Evolutionary conservation across 2,329 filamentous ascomycete genomes (phyloP), one percentile per base, ranked within the genome.

Genomic region (Colletotrichum sp.): DNA sequence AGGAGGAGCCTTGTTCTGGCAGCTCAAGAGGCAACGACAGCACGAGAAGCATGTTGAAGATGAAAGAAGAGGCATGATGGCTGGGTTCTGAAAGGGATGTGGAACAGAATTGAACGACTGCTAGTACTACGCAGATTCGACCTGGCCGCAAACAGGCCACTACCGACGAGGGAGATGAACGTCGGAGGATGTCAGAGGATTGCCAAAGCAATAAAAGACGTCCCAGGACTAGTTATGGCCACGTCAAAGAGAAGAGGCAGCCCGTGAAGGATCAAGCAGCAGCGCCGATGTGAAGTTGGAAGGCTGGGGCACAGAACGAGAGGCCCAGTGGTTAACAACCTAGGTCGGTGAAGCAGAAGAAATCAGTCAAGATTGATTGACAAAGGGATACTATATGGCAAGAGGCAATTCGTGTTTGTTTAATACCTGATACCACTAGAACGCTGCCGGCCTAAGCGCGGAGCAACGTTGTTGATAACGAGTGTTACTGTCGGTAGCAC

Each of bases 11-110:
- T 18, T 8, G 4, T 9, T 62, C 52, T 12, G 55, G 62, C 7
- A 67, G 72, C 13, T 75, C 72, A 6, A 75, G 62, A 16, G 30
- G 44, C 10, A 52, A 52, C n/a, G 44, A 52, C 44, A 52, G 44
- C 44, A 52, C 44, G 12, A 52, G 44, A 52, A 52, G 44, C 44
- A 52, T 52, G n/a, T 8, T 52, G n/a, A 52, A 52, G 44, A 13
- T 52, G n/a, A 52, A 52, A 13, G 44, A 52, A 13, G 44, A 52
- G 44, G 44, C 44, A 52, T 52, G n/a, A 52, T 13, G 10, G 44
- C 44, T 13, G 44, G 0, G n/a, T 21, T 13, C n/a, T 13, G 44
- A 13, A 3, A 0, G n/a, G 1, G 10, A 24, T 8, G 0, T 21
- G n/a, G 44, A 21, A 24, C 10, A 1, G 6, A 52, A 52, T 1